Evolutionary conservation across 108 stramenopile species (phyloP).

Genomic region (Aurantiochytrium sp.): DNA sequence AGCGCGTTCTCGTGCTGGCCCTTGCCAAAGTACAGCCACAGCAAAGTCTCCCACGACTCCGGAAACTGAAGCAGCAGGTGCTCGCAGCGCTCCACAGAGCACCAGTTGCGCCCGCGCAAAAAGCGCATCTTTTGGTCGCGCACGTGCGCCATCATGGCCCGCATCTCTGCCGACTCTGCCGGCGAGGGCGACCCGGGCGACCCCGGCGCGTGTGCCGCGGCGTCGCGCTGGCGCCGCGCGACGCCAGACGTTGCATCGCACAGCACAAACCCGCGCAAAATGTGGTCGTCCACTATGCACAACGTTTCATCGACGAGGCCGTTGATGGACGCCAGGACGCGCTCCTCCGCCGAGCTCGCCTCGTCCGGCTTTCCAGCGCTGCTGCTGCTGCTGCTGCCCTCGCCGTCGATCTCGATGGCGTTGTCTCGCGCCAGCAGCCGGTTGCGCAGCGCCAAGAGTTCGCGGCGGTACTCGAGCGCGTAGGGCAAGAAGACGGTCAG

Average conservation of each 20-base stretch:
- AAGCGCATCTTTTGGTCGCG: neutral
- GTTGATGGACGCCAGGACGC: neutral
- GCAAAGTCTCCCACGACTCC: conserved; percentile 1
- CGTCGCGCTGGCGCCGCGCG: too few species aligned
- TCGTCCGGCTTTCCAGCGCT: neutral
- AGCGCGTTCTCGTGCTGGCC: neutral
- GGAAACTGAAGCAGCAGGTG: neutral
- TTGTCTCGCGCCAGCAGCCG: too few species aligned
- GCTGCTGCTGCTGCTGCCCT: too few species aligned
- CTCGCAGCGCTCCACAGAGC: neutral
- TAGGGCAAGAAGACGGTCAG: neutral
- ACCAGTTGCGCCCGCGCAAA: neutral
- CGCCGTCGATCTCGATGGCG: too few species aligned
- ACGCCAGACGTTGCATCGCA: neutral
- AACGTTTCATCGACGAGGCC: neutral
- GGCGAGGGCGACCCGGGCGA: neutral
- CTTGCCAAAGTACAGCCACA: conserved; percentile 21
- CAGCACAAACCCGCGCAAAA: neutral
- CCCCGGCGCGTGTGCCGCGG: neutral
- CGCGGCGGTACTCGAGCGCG: neutral
- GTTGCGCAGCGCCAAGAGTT: neutral
- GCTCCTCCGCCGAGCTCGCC: too few species aligned
- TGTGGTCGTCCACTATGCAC: neutral
- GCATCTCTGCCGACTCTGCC: neutral
- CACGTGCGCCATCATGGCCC: neutral